Evolutionary conservation across 805 yeast species (phyloP), one percentile per base, ranked within the genome.

Genomic region (Dipodascopsis tothii): DNA sequence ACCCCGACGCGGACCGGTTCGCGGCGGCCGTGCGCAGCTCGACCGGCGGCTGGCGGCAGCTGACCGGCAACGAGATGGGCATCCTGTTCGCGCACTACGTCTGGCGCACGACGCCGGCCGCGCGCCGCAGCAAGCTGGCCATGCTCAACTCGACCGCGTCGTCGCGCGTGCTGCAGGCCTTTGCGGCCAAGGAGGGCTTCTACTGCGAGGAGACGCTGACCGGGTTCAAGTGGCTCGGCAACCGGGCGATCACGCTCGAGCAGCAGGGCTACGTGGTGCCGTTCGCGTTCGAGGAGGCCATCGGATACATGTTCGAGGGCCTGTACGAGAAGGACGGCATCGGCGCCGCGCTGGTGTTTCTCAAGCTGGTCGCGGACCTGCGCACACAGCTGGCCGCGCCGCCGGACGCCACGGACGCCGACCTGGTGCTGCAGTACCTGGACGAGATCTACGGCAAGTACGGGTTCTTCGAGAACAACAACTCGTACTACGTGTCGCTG

Each of bases 161-260:
- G 0, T 85, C 96, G 3, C 94, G 83, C 58, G 74, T 87, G 70
- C 68, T 88, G 38, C 66, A 67, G 6, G 66, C 79, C 2, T 77
- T 87, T 78, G 92, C 95, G 0, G 61, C 69, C 3, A 59, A 57
- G 3, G 69, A 75, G 37, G 80, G 81, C 0, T 80, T 81, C 58
- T 68, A 74, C 37, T 83, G 72, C 62, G 72, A 68, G 34, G 96
- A 92, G 50, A 90, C 97, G 0, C 70, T 90, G 44, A 90, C 97
- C 0, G 98, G 98, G 1, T 90, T 90, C 69, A 90, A 90, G 65
- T 90, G 98, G 98, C 81, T 90, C 30, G 98, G 97, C 3, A 90
- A 90, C 59, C 75, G 77, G 51, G 92, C 95, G 2, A 76, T 81
- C 28, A 83, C 80, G 5, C 66, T 84, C 39, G 86, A 82, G 51